These are phyloP conservation scores for Coemansia nantahalensis DNA, from an alignment of 192 early-diverging fungal species.

Conservation along the genomic window DNA sequence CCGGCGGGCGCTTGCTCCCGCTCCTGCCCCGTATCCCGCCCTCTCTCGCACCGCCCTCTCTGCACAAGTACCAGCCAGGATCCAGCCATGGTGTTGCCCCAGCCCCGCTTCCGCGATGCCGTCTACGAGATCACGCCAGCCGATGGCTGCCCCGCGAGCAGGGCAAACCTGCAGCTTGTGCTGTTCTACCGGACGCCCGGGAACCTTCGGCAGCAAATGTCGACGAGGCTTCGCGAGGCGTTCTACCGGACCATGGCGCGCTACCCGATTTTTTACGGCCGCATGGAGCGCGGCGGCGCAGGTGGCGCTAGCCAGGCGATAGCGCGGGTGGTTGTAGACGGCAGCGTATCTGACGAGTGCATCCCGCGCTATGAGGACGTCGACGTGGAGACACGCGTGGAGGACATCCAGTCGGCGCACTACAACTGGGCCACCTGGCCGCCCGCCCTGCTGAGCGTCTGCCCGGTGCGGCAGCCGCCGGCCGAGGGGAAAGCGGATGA, in stretches of 20 bases:
- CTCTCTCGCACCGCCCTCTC: too few species aligned
- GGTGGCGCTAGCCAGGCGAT: not conserved
- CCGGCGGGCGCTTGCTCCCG: too few species aligned
- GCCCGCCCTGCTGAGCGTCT: conserved; percentile 15
- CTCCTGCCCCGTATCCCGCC: too few species aligned
- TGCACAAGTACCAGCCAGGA: too few species aligned
- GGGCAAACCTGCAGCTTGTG: conserved; percentile 45
- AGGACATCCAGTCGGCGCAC: conserved; percentile 9
- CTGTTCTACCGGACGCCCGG: conserved; percentile 18
- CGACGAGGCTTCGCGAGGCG: conserved; percentile 6
- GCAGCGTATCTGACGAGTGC: not conserved
- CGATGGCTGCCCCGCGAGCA: conserved; percentile 30
- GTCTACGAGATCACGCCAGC: conserved; percentile 28
- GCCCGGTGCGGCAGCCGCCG: conserved; percentile 4
- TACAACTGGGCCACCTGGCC: conserved; percentile 40
- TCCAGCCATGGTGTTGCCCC: too few species aligned
- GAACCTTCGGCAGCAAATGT: not conserved
- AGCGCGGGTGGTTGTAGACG: conserved; percentile 10
- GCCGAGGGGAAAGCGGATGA: not conserved
- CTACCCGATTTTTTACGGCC: conserved; percentile 37
- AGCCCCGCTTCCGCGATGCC: not conserved
- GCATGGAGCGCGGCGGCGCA: conserved; percentile 2
- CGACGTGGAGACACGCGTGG: conserved; percentile 2
- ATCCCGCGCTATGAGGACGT: conserved; percentile 25
- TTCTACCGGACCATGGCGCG: conserved; percentile 22